These are phyloP conservation scores for Euptelea pleiosperma DNA, from an alignment of 164 flowering plant genomes.

Conservation along the genomic window DNA sequence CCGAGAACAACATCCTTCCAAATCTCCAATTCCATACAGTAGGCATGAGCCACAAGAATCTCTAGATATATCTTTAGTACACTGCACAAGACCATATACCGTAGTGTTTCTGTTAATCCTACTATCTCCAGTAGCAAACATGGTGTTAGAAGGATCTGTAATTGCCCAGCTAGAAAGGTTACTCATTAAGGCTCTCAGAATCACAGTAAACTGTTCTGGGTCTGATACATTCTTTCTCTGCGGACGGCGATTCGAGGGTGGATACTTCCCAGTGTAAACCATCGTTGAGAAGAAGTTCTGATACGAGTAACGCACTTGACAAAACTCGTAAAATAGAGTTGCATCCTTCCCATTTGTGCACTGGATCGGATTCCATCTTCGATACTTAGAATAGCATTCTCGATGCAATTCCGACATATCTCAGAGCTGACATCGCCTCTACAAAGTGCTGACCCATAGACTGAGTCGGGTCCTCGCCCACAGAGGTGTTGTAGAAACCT, in stretches of 20 bases:
- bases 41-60: conserved; percentile 22
- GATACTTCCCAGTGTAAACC: conserved; percentile 13
- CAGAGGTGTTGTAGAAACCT: conserved; percentile 23
- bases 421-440: conserved; percentile 24
- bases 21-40: background rate
- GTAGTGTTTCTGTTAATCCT: background rate
- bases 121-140: conserved; percentile 16
- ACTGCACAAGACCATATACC: conserved; percentile 27
- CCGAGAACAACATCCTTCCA: background rate
- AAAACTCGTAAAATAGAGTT: conserved; percentile 22
- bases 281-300: background rate
- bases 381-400: conserved; percentile 8
- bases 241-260: background rate
- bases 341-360: conserved; percentile 17
- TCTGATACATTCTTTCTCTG: conserved; percentile 4
- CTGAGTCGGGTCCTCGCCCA: conserved; percentile 19
- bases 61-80: conserved; percentile 20
- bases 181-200: background rate
- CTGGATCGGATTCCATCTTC: no score
- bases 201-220: background rate
- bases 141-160: background rate
- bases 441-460: conserved; percentile 31
- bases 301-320: conserved; percentile 22
- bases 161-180: conserved; percentile 12
- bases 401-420: conserved; percentile 21